Percentiles rank a stretch among this genome's conserved stretches.
These are phyloP conservation scores for Claviceps monticola DNA, from an alignment of 2,329 filamentous ascomycete genomes.

Conservation along the genomic window DNA sequence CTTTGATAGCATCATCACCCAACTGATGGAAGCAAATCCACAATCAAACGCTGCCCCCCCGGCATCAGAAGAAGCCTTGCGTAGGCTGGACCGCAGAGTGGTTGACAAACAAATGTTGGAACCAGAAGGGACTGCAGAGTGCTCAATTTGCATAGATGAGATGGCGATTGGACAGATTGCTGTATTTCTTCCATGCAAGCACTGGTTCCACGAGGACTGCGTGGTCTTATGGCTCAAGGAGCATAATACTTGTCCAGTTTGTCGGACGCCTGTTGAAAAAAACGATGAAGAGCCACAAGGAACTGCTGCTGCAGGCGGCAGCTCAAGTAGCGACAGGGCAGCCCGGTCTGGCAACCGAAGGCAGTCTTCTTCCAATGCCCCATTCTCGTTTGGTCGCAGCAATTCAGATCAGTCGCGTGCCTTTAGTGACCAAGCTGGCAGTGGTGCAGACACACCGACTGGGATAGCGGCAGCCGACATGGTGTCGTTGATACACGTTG, in stretches of 20 bases:
- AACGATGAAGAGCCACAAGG: slow-evolving; percentile 10
- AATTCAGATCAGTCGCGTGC: slow-evolving; percentile 1
- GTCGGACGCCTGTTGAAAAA: slow-evolving; percentile 45
- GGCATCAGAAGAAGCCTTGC: slow-evolving; percentile 62
- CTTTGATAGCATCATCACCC: slow-evolving; percentile 73
- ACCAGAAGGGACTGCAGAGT: slow-evolving; percentile 58
- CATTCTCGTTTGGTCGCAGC: not conserved
- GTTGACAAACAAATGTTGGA: slow-evolving; percentile 58
- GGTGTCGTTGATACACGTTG: slow-evolving; percentile 10
- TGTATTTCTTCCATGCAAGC: slow-evolving; percentile 68
- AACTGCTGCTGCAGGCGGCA: slow-evolving; percentile 1
- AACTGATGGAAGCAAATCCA: slow-evolving; percentile 74
- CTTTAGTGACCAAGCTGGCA: not conserved
- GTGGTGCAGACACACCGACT: slow-evolving; percentile 3
- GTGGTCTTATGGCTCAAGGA: slow-evolving; percentile 73
- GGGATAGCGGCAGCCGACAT: slow-evolving; percentile 6
- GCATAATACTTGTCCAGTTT: slow-evolving; percentile 86
- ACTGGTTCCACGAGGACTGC: slow-evolving; percentile 85
- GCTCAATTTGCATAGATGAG: slow-evolving; percentile 88
- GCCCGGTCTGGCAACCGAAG: not conserved
- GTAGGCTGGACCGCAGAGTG: slow-evolving; percentile 55
- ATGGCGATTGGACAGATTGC: slow-evolving; percentile 62
- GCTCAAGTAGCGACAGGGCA: not conserved
- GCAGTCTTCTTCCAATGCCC: not conserved
- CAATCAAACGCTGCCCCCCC: slow-evolving; percentile 69